phyloP scores from a whole-genome alignment of 306 rosid species.

The Begonia masoniana region DNA sequence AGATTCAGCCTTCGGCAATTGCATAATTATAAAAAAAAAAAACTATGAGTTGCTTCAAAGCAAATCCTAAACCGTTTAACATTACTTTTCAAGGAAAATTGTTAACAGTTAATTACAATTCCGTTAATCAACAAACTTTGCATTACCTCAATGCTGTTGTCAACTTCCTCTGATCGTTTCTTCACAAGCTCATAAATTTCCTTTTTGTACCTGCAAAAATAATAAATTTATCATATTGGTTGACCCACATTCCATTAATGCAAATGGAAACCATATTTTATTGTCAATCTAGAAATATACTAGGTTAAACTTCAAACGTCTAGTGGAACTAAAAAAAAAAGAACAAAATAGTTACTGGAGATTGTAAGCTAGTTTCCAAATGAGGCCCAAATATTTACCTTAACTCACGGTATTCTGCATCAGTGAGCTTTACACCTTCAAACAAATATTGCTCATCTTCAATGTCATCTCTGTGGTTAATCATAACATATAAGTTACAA shows the following conservation, averaged over 20 bases:
- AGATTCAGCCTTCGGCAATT: no score
- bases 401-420: slow-evolving; percentile 44
- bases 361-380: not conserved
- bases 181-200: slow-evolving; percentile 62
- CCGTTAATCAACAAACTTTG: slow-evolving; percentile 2
- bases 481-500: not conserved
- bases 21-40: no score
- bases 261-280: no score
- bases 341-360: not conserved
- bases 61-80: not conserved
- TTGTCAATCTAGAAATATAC: no score
- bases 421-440: slow-evolving; percentile 62
- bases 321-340: no score
- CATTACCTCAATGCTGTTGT: slow-evolving; percentile 57
- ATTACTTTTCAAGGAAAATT: not conserved
- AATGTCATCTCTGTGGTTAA: slow-evolving; percentile 60
- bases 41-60: not conserved
- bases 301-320: no score
- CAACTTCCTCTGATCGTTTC: slow-evolving; percentile 68
- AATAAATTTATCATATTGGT: not conserved
- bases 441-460: slow-evolving; percentile 88
- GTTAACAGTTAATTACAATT: not conserved
- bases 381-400: slow-evolving; percentile 26
- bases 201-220: slow-evolving; percentile 54
- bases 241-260: no score